phyloP scores from a whole-genome alignment of 2,329 filamentous ascomycete species.

The Ophiocordyceps polyrhachis-furcata region DNA sequence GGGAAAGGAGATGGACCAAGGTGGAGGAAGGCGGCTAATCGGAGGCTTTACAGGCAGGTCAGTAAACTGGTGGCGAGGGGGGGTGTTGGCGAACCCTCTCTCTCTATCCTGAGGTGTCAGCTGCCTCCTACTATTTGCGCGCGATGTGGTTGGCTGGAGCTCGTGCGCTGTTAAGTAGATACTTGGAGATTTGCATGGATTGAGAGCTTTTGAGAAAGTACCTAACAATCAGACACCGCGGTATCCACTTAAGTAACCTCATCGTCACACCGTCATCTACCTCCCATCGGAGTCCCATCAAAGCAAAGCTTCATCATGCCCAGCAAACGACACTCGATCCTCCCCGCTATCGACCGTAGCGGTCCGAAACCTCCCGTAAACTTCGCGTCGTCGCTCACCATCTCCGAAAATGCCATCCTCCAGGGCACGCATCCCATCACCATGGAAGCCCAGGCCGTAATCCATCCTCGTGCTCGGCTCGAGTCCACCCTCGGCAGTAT shows the following conservation, averaged over 20 bases:
- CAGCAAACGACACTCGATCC: slow-evolving; percentile 35
- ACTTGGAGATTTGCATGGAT: background rate
- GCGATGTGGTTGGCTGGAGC: slow-evolving; percentile 23
- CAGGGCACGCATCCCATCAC: slow-evolving; percentile 61
- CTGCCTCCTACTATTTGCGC: too few species aligned
- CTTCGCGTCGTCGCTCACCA: slow-evolving; percentile 39
- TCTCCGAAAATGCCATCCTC: slow-evolving; percentile 43
- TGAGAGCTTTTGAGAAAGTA: background rate
- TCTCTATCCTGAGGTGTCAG: too few species aligned
- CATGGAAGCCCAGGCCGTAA: slow-evolving; percentile 55
- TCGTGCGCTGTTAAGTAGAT: background rate
- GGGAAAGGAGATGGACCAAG: slow-evolving; percentile 6
- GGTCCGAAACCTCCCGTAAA: slow-evolving; percentile 42
- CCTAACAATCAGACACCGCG: background rate
- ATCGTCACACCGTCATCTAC: background rate
- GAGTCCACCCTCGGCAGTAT: slow-evolving; percentile 65
- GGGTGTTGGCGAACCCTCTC: too few species aligned
- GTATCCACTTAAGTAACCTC: background rate
- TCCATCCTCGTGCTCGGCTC: slow-evolving; percentile 74
- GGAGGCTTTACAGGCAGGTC: background rate
- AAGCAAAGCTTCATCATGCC: slow-evolving; percentile 14
- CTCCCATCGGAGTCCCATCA: background rate
- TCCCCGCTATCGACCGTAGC: slow-evolving; percentile 31
- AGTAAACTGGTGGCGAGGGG: background rate
- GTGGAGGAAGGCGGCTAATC: slow-evolving; percentile 5